phyloP scores from a whole-genome alignment of 345 rosid species.

The Carallia pectinifolia region DNA sequence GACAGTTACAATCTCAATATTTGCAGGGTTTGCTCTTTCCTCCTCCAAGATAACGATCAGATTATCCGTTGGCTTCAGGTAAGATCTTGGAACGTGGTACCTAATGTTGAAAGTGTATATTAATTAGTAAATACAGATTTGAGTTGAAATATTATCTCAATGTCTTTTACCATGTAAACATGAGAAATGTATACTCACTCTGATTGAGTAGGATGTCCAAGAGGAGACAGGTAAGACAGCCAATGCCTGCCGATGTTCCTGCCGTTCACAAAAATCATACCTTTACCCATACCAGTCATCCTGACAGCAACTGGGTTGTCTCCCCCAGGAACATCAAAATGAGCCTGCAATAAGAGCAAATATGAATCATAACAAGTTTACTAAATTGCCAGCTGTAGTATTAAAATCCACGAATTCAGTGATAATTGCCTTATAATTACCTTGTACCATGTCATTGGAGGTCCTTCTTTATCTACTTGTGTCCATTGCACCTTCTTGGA shows the following conservation, averaged over 20 bases:
- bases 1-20: conserved; percentile 46
- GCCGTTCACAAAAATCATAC: conserved; percentile 90
- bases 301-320: conserved; percentile 48
- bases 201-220: conserved; percentile 57
- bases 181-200: conserved; percentile 37
- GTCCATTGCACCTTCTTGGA: conserved; percentile 49
- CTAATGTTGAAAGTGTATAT: conserved; percentile 24
- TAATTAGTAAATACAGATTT: background rate
- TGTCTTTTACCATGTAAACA: background rate
- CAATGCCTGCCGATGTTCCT: conserved; percentile 78
- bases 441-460: conserved; percentile 77
- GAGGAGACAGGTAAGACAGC: conserved; percentile 69
- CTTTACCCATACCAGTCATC: conserved; percentile 69
- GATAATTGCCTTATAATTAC: conserved; percentile 31
- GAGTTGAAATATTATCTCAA: background rate
- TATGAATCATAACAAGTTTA: background rate
- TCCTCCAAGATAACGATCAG: conserved; percentile 72
- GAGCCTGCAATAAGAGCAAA: conserved; percentile 38
- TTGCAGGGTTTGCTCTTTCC: conserved; percentile 48
- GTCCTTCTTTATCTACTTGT: conserved; percentile 25
- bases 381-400: background rate
- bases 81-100: conserved; percentile 86
- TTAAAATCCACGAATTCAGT: background rate
- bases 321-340: conserved; percentile 72
- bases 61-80: conserved; percentile 58